Percentiles rank a stretch among this genome's conserved stretches.
Conservation (phyloP, 768 basidiomycete genomes). For the Boletus rubescentipes region DNA sequence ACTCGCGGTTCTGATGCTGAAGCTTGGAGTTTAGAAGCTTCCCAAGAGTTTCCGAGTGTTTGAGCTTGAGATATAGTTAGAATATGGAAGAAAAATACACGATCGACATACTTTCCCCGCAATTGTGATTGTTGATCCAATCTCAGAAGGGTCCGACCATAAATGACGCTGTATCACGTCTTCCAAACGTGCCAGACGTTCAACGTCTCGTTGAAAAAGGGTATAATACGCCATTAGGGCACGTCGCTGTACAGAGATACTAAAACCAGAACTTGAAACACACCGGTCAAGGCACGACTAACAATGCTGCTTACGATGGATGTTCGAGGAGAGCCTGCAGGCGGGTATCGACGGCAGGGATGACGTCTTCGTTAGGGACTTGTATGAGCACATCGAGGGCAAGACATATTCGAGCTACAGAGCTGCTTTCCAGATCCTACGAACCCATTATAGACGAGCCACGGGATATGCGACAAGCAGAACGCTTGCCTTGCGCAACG, state of each 20-base stretch:
- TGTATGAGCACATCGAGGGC: slow-evolving; percentile 70
- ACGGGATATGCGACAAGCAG: not conserved
- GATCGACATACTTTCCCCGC: slow-evolving; percentile 24
- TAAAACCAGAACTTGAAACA: slow-evolving; percentile 28
- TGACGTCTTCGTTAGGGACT: slow-evolving; percentile 60
- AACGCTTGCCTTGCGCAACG: slow-evolving; percentile 66
- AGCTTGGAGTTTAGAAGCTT: slow-evolving; percentile 25
- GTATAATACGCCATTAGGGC: slow-evolving; percentile 58
- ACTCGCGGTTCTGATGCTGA: slow-evolving; percentile 13
- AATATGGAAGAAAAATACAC: not conserved
- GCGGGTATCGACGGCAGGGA: slow-evolving; percentile 72
- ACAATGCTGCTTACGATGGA: slow-evolving; percentile 64
- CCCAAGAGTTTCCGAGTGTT: slow-evolving; percentile 22
- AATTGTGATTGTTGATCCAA: slow-evolving; percentile 8
- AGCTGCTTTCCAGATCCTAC: slow-evolving; percentile 70
- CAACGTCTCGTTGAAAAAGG: slow-evolving; percentile 47
- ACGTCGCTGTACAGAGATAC: slow-evolving; percentile 59
- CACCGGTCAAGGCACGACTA: not conserved
- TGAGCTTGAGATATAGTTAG: slow-evolving; percentile 20
- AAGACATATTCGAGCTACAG: slow-evolving; percentile 58
- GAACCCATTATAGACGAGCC: slow-evolving; percentile 1
- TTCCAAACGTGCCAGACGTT: slow-evolving; percentile 45
- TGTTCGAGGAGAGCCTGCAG: slow-evolving; percentile 67
- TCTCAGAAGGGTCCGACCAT: slow-evolving; percentile 8
- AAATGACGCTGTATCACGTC: slow-evolving; percentile 16